phyloP scores from a whole-genome alignment of 2,329 filamentous ascomycete genomes.

The Didymella sp. region DNA sequence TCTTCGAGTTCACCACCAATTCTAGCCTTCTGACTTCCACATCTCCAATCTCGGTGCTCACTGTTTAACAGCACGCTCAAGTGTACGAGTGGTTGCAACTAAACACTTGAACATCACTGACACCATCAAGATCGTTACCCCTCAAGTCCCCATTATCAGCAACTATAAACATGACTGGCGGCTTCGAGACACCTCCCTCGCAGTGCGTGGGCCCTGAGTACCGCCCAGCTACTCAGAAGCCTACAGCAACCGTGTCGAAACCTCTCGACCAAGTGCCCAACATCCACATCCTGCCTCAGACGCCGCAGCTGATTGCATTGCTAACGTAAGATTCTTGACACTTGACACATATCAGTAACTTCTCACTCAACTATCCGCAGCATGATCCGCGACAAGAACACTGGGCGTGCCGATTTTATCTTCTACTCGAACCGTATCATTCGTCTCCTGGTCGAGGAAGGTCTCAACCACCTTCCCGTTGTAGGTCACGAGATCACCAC shows the following conservation, averaged over 20 bases:
- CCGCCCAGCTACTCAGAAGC: conserved; percentile 76
- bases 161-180: conserved; percentile 34
- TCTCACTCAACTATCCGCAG: conserved; percentile 55
- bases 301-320: conserved; percentile 94
- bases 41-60: neutral
- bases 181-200: conserved; percentile 51
- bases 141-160: neutral
- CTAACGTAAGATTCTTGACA: conserved; percentile 76
- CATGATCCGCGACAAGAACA: conserved; percentile 93
- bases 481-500: conserved; percentile 89
- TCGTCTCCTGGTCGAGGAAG: conserved; percentile 93
- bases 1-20: conserved; percentile 12
- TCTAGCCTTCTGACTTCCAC: conserved; percentile 6
- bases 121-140: neutral
- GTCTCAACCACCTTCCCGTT: conserved; percentile 93
- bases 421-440: conserved; percentile 99
- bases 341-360: conserved; percentile 16
- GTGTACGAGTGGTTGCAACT: conserved; percentile 2
- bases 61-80: neutral
- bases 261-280: conserved; percentile 77
- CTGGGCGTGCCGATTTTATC: conserved; percentile 93
- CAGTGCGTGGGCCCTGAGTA: conserved; percentile 82
- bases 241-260: conserved; percentile 86
- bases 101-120: neutral
- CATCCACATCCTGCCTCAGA: conserved; percentile 89